A percentile compares a stretch with the other conserved stretches of the same genome.
These are phyloP conservation scores for Viola odorata DNA, from an alignment of 345 rosid genomes.

Conservation along the genomic window DNA sequence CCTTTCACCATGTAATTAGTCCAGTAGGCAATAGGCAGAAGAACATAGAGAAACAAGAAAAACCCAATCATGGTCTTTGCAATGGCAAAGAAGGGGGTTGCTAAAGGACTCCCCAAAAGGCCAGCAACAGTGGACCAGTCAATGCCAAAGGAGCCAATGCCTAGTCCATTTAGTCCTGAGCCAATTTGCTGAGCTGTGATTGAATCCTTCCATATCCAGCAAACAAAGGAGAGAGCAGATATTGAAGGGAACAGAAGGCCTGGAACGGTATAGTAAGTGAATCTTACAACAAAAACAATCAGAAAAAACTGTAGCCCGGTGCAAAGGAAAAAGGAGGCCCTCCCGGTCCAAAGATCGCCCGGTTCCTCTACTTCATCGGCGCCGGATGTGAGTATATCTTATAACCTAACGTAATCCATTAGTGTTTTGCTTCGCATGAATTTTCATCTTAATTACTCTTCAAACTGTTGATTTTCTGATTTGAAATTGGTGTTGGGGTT, in stretches of 20 bases:
- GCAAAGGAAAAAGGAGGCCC: too few relatives aligned
- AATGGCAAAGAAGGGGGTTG: conserved; percentile 82
- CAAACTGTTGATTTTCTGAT: background rate
- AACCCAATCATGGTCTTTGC: conserved; percentile 60
- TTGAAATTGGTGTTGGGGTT: background rate
- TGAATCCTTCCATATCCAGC: conserved; percentile 68
- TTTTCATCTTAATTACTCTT: background rate
- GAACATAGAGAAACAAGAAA: conserved; percentile 49
- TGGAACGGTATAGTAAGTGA: conserved; percentile 59
- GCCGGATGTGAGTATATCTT: too few relatives aligned
- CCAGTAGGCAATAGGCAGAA: conserved; percentile 66
- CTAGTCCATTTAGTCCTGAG: conserved; percentile 66
- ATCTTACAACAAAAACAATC: conserved; percentile 47
- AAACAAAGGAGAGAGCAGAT: conserved; percentile 70
- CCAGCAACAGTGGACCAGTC: conserved; percentile 74
- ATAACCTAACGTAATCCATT: too few relatives aligned
- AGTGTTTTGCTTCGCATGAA: too few relatives aligned
- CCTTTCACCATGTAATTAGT: conserved; percentile 8
- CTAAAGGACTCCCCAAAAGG: conserved; percentile 73
- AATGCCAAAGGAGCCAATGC: conserved; percentile 60
- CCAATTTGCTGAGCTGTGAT: conserved; percentile 65
- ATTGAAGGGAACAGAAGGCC: conserved; percentile 48
- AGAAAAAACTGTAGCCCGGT: conserved; percentile 61
- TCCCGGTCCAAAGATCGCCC: too few relatives aligned
- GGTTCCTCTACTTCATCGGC: too few relatives aligned